Percentiles rank a stretch among this genome's conserved stretches.
Conservation (phyloP, 140 eudicot species). For the Cichorium intybus region DNA sequence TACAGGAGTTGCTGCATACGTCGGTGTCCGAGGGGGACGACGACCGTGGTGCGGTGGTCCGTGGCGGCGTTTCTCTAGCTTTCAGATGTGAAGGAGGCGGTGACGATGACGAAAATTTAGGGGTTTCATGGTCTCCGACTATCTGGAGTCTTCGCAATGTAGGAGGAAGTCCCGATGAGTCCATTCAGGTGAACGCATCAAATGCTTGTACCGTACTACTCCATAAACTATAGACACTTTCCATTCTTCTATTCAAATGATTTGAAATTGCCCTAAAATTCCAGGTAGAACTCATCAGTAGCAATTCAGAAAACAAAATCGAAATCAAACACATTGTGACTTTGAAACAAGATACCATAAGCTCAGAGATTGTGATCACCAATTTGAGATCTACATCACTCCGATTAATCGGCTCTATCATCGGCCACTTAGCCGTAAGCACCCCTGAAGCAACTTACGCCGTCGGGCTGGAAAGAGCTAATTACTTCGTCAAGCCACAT, state of each 20-base stretch:
- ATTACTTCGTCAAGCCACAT: slow-evolving; percentile 60
- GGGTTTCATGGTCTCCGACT: slow-evolving; percentile 55
- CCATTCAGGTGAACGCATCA: slow-evolving; percentile 52
- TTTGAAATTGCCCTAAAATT: neutral
- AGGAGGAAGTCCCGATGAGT: slow-evolving; percentile 58
- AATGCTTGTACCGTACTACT: neutral
- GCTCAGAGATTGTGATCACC: slow-evolving; percentile 52
- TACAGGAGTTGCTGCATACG: slow-evolving; percentile 74
- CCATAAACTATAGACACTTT: neutral
- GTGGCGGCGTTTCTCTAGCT: slow-evolving; percentile 76
- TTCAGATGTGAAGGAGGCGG: slow-evolving; percentile 31
- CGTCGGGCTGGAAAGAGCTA: slow-evolving; percentile 66
- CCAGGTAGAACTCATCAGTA: slow-evolving; percentile 71
- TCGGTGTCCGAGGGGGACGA: slow-evolving; percentile 47
- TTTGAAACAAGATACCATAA: slow-evolving; percentile 48
- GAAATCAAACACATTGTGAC: slow-evolving; percentile 62
- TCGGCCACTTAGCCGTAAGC: slow-evolving; percentile 79
- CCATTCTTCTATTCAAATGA: neutral
- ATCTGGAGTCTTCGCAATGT: slow-evolving; percentile 59
- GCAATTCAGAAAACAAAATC: slow-evolving; percentile 35
- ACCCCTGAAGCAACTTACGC: slow-evolving; percentile 90
- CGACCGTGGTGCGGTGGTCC: slow-evolving; percentile 47
- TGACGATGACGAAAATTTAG: slow-evolving; percentile 25
- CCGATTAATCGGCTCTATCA: slow-evolving; percentile 50
- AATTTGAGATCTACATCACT: slow-evolving; percentile 48